These are phyloP conservation scores for Sicyos baderoa DNA, from an alignment of 306 rosid genomes.

Conservation along the genomic window DNA sequence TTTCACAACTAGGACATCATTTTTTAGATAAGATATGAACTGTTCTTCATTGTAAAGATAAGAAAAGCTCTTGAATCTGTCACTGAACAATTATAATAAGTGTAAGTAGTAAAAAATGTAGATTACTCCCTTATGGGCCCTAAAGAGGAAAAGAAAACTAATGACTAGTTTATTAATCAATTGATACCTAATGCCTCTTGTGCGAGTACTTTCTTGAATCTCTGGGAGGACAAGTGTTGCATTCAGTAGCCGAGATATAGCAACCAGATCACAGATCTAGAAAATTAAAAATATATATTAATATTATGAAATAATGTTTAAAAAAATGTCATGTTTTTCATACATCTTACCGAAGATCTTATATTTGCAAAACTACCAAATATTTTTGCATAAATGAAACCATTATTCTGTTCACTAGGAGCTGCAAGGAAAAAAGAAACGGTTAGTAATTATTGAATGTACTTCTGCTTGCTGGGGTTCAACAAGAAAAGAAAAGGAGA, in stretches of 20 bases:
- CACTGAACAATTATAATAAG: conserved; percentile 33
- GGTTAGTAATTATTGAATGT: background rate
- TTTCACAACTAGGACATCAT: conserved; percentile 60
- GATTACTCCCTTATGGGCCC: conserved; percentile 17
- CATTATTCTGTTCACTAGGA: conserved; percentile 53
- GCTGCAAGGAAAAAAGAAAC: conserved; percentile 32
- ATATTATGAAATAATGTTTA: conserved; percentile 20
- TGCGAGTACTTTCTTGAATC: conserved; percentile 68
- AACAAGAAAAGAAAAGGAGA: background rate
- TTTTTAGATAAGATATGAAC: conserved; percentile 72
- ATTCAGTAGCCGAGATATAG: conserved; percentile 86
- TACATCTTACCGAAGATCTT: conserved; percentile 75
- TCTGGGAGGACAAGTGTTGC: conserved; percentile 98
- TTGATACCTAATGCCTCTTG: conserved; percentile 76
- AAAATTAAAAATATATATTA: conserved; percentile 34
- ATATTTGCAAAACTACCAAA: conserved; percentile 79
- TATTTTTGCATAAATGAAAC: conserved; percentile 80
- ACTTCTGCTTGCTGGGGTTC: background rate
- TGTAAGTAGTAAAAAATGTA: conserved; percentile 16
- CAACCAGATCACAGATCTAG: conserved; percentile 88
- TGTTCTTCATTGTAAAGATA: conserved; percentile 80
- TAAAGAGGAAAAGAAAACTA: conserved; percentile 13
- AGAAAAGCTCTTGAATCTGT: conserved; percentile 85
- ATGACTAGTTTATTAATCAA: conserved; percentile 11
- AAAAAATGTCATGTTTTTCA: conserved; percentile 8